These are phyloP conservation scores for Cytidiella melzeri DNA, from an alignment of 768 basidiomycete genomes.

Conservation along the genomic window DNA sequence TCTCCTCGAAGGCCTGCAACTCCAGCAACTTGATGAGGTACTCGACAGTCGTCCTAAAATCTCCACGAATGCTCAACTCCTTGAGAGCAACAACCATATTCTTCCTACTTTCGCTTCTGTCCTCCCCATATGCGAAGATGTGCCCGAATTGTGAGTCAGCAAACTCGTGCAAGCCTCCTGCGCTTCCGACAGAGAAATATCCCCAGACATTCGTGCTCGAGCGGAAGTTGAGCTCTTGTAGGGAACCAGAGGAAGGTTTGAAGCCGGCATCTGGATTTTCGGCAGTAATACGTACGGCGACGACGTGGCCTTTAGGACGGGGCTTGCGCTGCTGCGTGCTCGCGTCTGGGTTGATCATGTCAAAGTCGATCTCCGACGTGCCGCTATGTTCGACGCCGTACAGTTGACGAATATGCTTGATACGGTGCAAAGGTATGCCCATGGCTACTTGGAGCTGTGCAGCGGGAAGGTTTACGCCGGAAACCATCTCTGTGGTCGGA, in stretches of 20 bases:
- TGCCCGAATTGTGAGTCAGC: conserved; percentile 99
- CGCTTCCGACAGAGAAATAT: conserved; percentile 94
- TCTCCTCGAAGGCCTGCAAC: conserved; percentile 92
- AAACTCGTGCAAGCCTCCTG: conserved; percentile 97
- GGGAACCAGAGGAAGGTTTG: conserved; percentile 94
- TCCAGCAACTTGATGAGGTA: conserved; percentile 98
- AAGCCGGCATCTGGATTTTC: conserved; percentile 99
- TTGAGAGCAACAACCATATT: conserved; percentile 99
- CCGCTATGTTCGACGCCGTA: conserved; percentile 92
- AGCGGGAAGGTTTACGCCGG: conserved; percentile 95
- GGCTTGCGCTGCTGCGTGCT: conserved; percentile 90
- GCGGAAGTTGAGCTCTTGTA: conserved; percentile 99
- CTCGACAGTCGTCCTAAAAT: conserved; percentile 98
- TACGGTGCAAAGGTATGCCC: conserved; percentile 94
- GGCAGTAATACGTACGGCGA: conserved; percentile 98
- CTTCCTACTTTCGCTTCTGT: conserved; percentile 91
- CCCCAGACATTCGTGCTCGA: conserved; percentile 99
- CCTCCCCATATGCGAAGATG: conserved; percentile 97
- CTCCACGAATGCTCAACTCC: conserved; percentile 96
- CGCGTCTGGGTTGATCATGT: conserved; percentile 85
- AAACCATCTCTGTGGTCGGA: conserved; percentile 99
- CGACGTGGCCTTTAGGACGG: conserved; percentile 94
- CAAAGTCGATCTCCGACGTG: conserved; percentile 92
- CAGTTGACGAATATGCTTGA: conserved; percentile 90
- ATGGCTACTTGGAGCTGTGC: conserved; percentile 97